Conservation (phyloP, 306 rosid species). For the Cicer arietinum region DNA sequence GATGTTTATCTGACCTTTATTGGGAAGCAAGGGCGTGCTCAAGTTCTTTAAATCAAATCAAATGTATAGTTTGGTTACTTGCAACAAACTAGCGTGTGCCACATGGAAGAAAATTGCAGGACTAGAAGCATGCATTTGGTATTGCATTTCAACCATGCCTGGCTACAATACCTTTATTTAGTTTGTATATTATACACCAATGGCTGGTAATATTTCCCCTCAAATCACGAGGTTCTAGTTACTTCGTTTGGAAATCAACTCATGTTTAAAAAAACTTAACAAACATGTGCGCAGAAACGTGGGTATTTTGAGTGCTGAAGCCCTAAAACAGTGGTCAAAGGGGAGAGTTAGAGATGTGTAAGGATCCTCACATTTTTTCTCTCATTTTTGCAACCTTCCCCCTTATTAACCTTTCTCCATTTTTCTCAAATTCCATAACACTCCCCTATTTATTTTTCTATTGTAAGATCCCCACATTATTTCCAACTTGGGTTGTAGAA, state of each 20-base stretch:
- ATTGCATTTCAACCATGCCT: not conserved
- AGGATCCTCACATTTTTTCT: too few species aligned
- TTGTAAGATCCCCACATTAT: too few species aligned
- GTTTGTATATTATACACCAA: not conserved
- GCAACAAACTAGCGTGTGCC: not conserved
- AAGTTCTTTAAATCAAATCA: not conserved
- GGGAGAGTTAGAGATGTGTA: too few species aligned
- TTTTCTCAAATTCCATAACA: too few species aligned
- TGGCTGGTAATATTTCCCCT: not conserved
- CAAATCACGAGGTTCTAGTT: not conserved
- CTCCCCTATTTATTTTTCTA: too few species aligned
- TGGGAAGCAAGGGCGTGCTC: not conserved
- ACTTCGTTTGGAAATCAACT: not conserved
- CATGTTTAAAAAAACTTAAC: not conserved
- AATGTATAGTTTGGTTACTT: not conserved
- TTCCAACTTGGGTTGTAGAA: too few species aligned
- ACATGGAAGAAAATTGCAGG: not conserved
- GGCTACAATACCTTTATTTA: not conserved
- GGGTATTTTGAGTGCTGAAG: too few species aligned
- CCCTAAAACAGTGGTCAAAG: too few species aligned
- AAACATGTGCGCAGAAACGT: too few species aligned
- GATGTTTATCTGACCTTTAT: too few species aligned
- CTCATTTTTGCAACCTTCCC: too few species aligned
- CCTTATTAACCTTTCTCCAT: too few species aligned
- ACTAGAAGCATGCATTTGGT: not conserved